Conservation (phyloP, 1,284 basidiomycete species). For the Heterobasidion irregulare region DNA sequence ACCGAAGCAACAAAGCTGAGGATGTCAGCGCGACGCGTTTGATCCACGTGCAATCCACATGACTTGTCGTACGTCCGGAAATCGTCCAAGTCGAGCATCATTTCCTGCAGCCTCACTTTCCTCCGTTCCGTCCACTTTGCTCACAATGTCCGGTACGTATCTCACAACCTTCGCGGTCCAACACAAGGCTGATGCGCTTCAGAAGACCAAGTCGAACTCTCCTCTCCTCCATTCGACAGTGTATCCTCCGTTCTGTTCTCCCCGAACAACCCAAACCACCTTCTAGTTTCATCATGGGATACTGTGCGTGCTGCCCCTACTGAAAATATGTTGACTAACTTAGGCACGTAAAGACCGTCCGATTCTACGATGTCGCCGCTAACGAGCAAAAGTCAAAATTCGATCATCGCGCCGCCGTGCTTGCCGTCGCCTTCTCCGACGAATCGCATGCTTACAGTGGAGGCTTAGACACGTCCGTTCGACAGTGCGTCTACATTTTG, state of each 20-base stretch:
- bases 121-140: no score
- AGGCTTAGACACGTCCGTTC: conserved; percentile 66
- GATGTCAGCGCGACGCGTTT: no score
- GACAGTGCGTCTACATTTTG: conserved; percentile 40
- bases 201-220: conserved; percentile 36
- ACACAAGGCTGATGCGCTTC: background rate
- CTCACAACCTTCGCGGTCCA: background rate
- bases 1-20: no score
- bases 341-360: conserved; percentile 46
- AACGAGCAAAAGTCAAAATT: conserved; percentile 68
- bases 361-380: conserved; percentile 59
- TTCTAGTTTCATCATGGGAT: conserved; percentile 86
- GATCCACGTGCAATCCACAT: no score
- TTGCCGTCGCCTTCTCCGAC: conserved; percentile 60
- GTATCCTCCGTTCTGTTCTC: conserved; percentile 78
- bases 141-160: background rate
- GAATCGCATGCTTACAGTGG: conserved; percentile 62
- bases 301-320: conserved; percentile 44
- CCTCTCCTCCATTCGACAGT: conserved; percentile 77
- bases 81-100: no score
- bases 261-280: conserved; percentile 65
- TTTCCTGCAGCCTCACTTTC: no score
- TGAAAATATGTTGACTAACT: conserved; percentile 1
- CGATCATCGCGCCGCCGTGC: conserved; percentile 70
- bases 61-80: no score